These are phyloP conservation scores for Echites panduratus DNA, from an alignment of 257 asterid genomes.

Conservation along the genomic window DNA sequence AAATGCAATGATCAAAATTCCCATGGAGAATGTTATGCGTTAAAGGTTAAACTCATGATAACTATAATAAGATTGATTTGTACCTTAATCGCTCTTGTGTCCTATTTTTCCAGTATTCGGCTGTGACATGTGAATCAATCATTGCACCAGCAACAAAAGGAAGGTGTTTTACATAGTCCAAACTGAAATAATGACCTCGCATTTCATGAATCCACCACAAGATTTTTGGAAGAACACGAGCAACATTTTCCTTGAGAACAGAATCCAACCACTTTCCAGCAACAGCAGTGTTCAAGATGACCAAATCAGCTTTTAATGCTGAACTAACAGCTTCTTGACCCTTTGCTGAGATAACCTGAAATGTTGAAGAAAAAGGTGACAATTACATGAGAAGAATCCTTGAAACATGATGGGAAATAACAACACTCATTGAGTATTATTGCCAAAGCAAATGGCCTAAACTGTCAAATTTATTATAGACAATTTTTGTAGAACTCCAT, in stretches of 20 bases:
- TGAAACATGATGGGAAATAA: neutral
- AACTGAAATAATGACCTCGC: constrained; percentile 95
- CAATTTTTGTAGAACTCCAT: neutral
- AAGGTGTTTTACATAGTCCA: constrained; percentile 93
- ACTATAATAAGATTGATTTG: neutral
- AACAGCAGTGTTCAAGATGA: constrained; percentile 87
- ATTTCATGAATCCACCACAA: constrained; percentile 99
- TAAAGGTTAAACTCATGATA: neutral
- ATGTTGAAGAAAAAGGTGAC: neutral
- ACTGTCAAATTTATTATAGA: neutral
- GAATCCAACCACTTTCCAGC: constrained; percentile 98
- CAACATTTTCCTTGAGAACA: constrained; percentile 71
- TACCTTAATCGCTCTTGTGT: constrained; percentile 78
- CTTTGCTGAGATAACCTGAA: constrained; percentile 70
- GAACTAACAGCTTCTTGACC: constrained; percentile 68
- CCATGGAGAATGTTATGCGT: neutral
- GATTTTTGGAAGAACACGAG: constrained; percentile 78
- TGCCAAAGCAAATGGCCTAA: neutral
- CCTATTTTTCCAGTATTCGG: constrained; percentile 87
- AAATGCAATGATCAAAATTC: neutral
- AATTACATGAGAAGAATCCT: neutral
- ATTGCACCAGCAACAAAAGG: constrained; percentile 98
- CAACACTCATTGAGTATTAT: neutral
- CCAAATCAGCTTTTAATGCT: constrained; percentile 84
- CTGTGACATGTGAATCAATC: constrained; percentile 93